phyloP scores from a whole-genome alignment of 2,329 filamentous ascomycete genomes.

The Penicillium sp. region DNA sequence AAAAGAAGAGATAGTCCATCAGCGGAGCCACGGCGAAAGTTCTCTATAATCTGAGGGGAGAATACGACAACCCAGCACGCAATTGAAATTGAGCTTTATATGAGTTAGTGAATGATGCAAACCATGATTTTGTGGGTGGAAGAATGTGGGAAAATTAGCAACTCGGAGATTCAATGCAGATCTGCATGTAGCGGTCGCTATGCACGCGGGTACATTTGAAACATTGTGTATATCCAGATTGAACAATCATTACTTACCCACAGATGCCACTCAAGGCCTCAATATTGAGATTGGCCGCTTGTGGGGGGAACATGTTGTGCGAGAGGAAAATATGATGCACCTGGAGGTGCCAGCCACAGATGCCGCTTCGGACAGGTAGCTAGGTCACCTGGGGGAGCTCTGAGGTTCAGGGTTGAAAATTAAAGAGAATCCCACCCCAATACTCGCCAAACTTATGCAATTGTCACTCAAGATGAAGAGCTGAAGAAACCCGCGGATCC shows the following conservation, averaged over 20 bases:
- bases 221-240: neutral
- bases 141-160: conserved; percentile 3
- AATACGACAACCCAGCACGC: conserved; percentile 98
- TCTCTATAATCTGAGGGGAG: conserved; percentile 94
- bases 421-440: neutral
- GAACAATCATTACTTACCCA: conserved; percentile 59
- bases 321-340: conserved; percentile 3
- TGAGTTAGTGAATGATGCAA: conserved; percentile 16
- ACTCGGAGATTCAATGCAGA: neutral
- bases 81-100: conserved; percentile 81
- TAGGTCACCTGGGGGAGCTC: neutral
- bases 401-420: neutral
- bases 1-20: conserved; percentile 91
- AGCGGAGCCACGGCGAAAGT: conserved; percentile 81
- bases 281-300: conserved; percentile 70
- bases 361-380: neutral
- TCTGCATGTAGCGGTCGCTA: neutral
- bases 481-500: conserved; percentile 21
- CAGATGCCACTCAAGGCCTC: conserved; percentile 91
- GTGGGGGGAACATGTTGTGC: conserved; percentile 44
- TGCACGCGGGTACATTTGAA: neutral
- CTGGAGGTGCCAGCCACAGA: neutral
- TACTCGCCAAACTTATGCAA: conserved; percentile 16
- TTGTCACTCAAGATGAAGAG: conserved; percentile 18
- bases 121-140: neutral